A percentile compares a stretch with the other conserved stretches of the same genome.
Evolutionary conservation across 495 filamentous ascomycete genomes (phyloP).

Genomic region (Penicillium simplicissimum): DNA sequence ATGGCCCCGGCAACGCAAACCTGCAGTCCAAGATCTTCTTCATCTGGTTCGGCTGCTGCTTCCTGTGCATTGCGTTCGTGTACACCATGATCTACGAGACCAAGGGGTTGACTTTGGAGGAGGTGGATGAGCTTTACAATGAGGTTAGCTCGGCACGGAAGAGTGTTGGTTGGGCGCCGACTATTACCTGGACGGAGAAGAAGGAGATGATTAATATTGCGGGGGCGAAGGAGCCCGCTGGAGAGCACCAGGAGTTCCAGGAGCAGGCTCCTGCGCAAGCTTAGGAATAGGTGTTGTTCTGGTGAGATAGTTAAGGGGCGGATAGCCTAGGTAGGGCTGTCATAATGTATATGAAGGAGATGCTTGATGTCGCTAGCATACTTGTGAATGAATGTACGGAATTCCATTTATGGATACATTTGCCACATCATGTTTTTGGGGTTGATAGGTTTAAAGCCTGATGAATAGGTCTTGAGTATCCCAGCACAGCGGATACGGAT

Average conservation of each 20-base stretch:
- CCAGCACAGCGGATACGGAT: no score
- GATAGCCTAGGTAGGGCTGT: no score
- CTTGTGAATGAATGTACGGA: no score
- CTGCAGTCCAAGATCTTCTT: constrained; percentile 75
- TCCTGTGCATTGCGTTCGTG: constrained; percentile 64
- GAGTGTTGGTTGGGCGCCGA: constrained; percentile 6
- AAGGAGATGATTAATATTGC: background rate
- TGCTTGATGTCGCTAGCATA: no score
- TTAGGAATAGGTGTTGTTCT: background rate
- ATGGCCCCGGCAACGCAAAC: constrained; percentile 52
- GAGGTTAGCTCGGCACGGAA: constrained; percentile 5
- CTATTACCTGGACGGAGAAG: constrained; percentile 3
- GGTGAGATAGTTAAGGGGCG: no score
- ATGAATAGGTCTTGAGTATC: no score
- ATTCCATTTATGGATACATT: no score
- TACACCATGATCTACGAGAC: constrained; percentile 78
- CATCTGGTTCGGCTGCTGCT: constrained; percentile 70
- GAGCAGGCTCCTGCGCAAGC: background rate
- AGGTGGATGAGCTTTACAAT: constrained; percentile 74
- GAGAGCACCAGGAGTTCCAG: background rate
- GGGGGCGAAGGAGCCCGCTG: background rate
- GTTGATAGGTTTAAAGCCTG: no score
- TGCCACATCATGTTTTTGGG: no score
- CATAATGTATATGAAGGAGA: no score
- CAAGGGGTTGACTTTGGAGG: constrained; percentile 74